phyloP scores from a whole-genome alignment of 2,329 filamentous ascomycete species.

The Biscogniauxia marginata region DNA sequence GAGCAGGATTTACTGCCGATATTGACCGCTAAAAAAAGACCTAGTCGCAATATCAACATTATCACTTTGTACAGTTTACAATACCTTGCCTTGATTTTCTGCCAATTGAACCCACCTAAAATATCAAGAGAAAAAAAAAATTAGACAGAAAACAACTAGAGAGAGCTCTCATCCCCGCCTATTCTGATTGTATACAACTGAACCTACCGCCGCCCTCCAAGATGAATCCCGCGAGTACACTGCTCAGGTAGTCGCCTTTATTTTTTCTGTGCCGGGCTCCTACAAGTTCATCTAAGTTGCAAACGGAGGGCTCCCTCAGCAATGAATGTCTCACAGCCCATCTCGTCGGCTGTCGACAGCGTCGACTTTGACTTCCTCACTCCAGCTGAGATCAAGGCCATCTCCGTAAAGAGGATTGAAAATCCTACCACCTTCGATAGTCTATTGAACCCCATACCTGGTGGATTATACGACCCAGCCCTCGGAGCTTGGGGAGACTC shows the following conservation, averaged over 20 bases:
- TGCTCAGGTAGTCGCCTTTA: not conserved
- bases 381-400: constrained; percentile 75
- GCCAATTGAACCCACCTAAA: not conserved
- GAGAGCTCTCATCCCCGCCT: not conserved
- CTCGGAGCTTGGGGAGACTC: constrained; percentile 87
- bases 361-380: constrained; percentile 89
- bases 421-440: constrained; percentile 94
- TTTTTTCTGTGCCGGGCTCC: not conserved
- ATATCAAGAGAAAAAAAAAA: not conserved
- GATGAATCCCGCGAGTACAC: not conserved
- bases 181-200: constrained; percentile 4
- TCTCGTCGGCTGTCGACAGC: constrained; percentile 77
- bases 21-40: constrained; percentile 46
- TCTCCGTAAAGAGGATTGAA: constrained; percentile 92
- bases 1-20: constrained; percentile 35
- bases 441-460: constrained; percentile 82
- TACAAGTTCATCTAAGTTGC: not conserved
- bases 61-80: no score
- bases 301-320: constrained; percentile 17
- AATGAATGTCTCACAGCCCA: constrained; percentile 77
- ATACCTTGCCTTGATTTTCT: no score
- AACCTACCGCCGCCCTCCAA: not conserved
- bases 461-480: constrained; percentile 89
- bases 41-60: no score
- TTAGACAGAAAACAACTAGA: not conserved